Percentiles rank a stretch among this genome's conserved stretches.
Evolutionary conservation across 2,329 filamentous ascomycete genomes (phyloP).

Genomic region (Didymella pinodella): DNA sequence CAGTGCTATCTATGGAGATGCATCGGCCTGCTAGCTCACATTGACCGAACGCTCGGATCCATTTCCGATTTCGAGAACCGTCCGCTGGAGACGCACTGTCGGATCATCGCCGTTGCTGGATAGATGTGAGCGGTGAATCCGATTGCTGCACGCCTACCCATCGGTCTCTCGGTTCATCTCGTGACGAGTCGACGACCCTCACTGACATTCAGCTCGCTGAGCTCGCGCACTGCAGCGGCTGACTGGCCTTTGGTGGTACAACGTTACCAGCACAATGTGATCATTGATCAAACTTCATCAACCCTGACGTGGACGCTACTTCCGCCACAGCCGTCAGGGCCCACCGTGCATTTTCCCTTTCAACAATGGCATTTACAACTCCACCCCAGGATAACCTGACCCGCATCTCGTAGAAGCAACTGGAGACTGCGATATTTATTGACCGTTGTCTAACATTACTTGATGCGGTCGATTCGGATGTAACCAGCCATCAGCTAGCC

Average conservation of each 20-base stretch:
- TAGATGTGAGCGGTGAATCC: constrained; percentile 6
- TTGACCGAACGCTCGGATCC: constrained; percentile 10
- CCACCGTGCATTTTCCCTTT: constrained; percentile 12
- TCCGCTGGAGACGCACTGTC: constrained; percentile 6
- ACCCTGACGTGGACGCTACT: constrained; percentile 17
- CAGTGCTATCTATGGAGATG: neutral
- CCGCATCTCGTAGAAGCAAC: constrained; percentile 16
- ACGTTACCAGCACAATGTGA: constrained; percentile 11
- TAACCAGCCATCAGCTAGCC: constrained; percentile 31
- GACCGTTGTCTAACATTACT: constrained; percentile 37
- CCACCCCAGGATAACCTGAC: constrained; percentile 17
- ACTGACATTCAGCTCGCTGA: neutral
- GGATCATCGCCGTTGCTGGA: neutral
- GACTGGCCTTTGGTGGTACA: constrained; percentile 1
- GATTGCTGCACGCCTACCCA: constrained; percentile 4
- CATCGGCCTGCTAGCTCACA: neutral
- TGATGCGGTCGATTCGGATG: constrained; percentile 36
- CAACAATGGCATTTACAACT: constrained; percentile 4
- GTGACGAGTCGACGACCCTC: neutral
- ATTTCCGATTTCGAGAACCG: constrained; percentile 5
- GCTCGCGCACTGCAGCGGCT: constrained; percentile 5
- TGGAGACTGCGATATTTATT: constrained; percentile 37
- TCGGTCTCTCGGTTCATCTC: neutral
- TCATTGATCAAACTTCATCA: constrained; percentile 8
- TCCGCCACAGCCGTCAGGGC: constrained; percentile 24